Conservation (phyloP, 345 rosid genomes). For the Citropsis articulata region DNA sequence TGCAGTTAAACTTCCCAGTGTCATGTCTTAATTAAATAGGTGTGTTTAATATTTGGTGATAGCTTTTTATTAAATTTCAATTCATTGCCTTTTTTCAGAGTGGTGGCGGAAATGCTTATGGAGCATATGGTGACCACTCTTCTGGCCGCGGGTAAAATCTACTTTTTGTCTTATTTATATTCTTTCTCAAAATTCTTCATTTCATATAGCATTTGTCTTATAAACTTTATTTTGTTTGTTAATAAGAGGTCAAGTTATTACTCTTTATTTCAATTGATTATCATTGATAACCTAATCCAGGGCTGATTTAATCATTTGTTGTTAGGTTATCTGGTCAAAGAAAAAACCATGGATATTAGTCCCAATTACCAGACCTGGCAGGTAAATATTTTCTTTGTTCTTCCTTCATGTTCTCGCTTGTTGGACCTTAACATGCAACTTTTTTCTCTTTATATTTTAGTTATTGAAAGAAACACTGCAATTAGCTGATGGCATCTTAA, state of each 20-base stretch:
- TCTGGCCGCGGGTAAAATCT: conserved; percentile 42
- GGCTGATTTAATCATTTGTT: conserved; percentile 20
- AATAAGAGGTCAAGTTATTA: neutral
- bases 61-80: neutral
- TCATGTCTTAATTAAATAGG: neutral
- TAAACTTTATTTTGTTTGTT: neutral
- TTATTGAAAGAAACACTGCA: conserved; percentile 9
- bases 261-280: neutral
- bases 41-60: neutral
- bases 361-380: conserved; percentile 1
- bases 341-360: conserved; percentile 53
- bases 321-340: conserved; percentile 46
- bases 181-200: neutral
- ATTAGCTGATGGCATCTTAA: conserved; percentile 22
- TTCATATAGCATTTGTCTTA: neutral
- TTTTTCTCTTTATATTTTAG: conserved; percentile 6
- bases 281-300: neutral
- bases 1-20: neutral
- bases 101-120: conserved; percentile 34
- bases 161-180: neutral
- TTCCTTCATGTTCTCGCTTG: neutral
- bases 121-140: conserved; percentile 33
- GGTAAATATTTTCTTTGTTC: neutral
- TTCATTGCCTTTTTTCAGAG: conserved; percentile 18
- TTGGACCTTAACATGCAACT: conserved; percentile 7